Evolutionary conservation across 148 eudicot genomes (phyloP), one percentile per base, ranked within the genome.

Genomic region (Mesembryanthemum crystallinum): DNA sequence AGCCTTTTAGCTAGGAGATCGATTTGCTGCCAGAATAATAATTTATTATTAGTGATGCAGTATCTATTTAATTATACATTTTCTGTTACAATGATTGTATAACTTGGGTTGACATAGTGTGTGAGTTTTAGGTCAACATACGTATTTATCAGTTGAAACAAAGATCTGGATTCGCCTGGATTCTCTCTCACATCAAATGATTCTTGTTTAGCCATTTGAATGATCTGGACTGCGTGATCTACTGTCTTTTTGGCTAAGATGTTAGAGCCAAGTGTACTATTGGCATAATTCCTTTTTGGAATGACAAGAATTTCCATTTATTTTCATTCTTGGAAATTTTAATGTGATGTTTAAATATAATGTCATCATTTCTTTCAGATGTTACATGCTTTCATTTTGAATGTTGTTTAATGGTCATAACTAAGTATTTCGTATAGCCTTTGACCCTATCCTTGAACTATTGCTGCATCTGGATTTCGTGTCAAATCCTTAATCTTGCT

Each of bases 391-490:
- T n/a, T n/a, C n/a, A n/a, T n/a, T n/a, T n/a, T n/a, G n/a, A n/a
- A n/a, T n/a, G n/a, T n/a, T n/a, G n/a, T n/a, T n/a, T n/a, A n/a
- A n/a, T n/a, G n/a, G n/a, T n/a, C n/a, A n/a, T n/a, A n/a, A n/a
- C n/a, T n/a, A n/a, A n/a, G n/a, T n/a, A n/a, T n/a, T n/a, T n/a
- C n/a, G 1, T 39, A n/a, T 67, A n/a, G 23, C 9, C 27, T 65
- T 6, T n/a, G 13, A 65, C 25, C 55, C 17, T 24, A 20, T 47
- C 23, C 37, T 45, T 28, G 37, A 69, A 14, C 30, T 69, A 35
- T 45, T 67, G 33, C 58, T 69, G 52, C 55, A 43, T 42, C 30
- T 67, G 54, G 17, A 67, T 43, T 59, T 63, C 32, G 33, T 54
- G 64, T 45, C 9, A 28, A 25, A 42, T 15, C 60, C 63, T 62